Evolutionary conservation across 2,329 filamentous ascomycete genomes (phyloP).

Genomic region (Ophioceras dolichostomum): DNA sequence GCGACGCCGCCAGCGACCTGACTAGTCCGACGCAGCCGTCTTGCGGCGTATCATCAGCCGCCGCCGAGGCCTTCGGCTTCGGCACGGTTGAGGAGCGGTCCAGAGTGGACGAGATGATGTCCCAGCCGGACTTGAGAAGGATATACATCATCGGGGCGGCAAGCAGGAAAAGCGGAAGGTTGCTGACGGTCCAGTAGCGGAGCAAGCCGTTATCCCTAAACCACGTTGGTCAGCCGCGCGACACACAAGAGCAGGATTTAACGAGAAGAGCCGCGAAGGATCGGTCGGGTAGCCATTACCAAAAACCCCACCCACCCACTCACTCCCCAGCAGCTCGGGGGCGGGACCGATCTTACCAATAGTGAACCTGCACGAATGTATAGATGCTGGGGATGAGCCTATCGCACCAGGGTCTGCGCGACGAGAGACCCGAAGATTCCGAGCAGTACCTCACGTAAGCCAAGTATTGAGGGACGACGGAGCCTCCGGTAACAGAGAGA

Average conservation of each 20-base stretch:
- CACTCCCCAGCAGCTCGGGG: constrained; percentile 1
- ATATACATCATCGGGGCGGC: constrained; percentile 66
- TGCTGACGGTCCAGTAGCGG: constrained; percentile 78
- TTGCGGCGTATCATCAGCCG: constrained; percentile 8
- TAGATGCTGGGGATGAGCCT: constrained; percentile 75
- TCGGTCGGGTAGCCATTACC: too few species aligned
- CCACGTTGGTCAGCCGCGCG: too few species aligned
- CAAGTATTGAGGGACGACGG: constrained; percentile 57
- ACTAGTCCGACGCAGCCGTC: constrained; percentile 20
- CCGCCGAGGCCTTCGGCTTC: neutral
- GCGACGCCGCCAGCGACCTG: constrained; percentile 53
- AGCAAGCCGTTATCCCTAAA: constrained; percentile 84
- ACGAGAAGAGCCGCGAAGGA: too few species aligned
- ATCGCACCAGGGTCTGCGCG: constrained; percentile 61
- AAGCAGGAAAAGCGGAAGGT: constrained; percentile 78
- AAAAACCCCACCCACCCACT: neutral
- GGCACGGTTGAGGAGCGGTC: neutral
- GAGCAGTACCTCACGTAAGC: constrained; percentile 65
- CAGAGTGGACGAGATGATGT: constrained; percentile 12
- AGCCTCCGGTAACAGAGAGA: constrained; percentile 52
- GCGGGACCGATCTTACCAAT: constrained; percentile 55
- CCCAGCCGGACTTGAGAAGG: constrained; percentile 48
- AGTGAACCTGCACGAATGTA: constrained; percentile 74
- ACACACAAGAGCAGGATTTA: too few species aligned
- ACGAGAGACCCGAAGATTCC: neutral